Evolutionary conservation across 371 early-diverging fungal genomes (phyloP), one percentile per base, ranked within the genome.

Genomic region (Lichtheimia hyalospora): DNA sequence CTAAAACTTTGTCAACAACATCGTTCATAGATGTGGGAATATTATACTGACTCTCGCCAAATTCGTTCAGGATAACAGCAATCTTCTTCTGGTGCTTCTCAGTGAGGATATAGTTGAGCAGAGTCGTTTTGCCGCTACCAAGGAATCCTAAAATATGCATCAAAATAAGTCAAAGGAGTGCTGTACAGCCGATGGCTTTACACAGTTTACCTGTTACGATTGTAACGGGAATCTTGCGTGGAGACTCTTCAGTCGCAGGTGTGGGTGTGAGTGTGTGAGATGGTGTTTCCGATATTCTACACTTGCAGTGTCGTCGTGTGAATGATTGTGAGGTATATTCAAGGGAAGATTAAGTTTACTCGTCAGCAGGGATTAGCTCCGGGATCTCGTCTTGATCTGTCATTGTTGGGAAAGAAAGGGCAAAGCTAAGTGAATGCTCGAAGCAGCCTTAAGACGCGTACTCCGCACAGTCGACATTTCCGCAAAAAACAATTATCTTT

Each of bases 121-220:
- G 71, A 0, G 97, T 98, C 0, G 96, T 95, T 64, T 98, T 97
- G 24, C 97, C 98, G n/a, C 92, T 87, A 0, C 98, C 97, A 52
- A 94, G 65, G 58, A 92, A 93, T 0, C 93, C 92, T 71, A 68
- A 25, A 34, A 21, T 5, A 49, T 16, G n/a, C 2, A 49, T 14
- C 1, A 2, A 8, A 34, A 14, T 20, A 12, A 12, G 12, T 58
- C 21, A 43, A 13, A 41, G 10, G n/a, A 16, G 43, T 13, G 27
- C 44, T 40, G 18, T 44, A 56, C 46, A 58, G 14, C 25, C 24
- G 16, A 2, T 2, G 46, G 8, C 3, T 46, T 20, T 39, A 24
- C 12, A 48, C 25, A 14, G 14, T 24, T 41, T 66, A 71, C 77
- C 85, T 12, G 91, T 91, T 13, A 92, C 79, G 40, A 92, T 85